Evolutionary conservation across 257 asterid species (phyloP).

Genomic region (Nicotiana otophora): DNA sequence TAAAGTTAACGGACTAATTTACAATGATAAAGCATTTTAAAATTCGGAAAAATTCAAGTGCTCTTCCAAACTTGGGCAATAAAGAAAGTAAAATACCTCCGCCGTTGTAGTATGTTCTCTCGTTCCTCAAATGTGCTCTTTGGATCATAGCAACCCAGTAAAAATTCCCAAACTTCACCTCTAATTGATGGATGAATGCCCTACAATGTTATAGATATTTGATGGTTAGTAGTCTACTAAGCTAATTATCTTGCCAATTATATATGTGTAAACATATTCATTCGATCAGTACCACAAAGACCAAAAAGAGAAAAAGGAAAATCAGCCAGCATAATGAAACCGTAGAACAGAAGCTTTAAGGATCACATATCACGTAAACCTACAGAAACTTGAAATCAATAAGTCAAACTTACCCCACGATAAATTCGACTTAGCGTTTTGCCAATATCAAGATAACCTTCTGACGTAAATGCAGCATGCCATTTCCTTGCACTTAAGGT

Average conservation of each 20-base stretch:
- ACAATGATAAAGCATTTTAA: background rate
- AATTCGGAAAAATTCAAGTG: background rate
- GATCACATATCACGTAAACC: background rate
- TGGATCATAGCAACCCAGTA: slow-evolving; percentile 88
- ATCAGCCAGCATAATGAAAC: background rate
- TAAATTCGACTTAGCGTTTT: slow-evolving; percentile 73
- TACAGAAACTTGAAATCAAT: background rate
- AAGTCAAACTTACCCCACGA: slow-evolving; percentile 63
- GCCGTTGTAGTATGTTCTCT: slow-evolving; percentile 54
- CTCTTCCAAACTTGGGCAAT: background rate
- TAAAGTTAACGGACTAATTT: background rate
- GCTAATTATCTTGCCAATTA: background rate
- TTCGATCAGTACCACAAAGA: background rate
- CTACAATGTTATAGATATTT: slow-evolving; percentile 26
- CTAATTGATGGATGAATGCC: slow-evolving; percentile 96
- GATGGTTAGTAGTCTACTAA: background rate
- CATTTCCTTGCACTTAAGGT: slow-evolving; percentile 89
- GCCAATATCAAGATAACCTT: slow-evolving; percentile 80
- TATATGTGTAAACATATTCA: background rate
- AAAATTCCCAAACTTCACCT: slow-evolving; percentile 99
- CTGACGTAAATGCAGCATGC: slow-evolving; percentile 73
- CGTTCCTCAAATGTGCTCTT: slow-evolving; percentile 82
- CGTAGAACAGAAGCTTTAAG: background rate
- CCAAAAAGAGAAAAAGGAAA: background rate
- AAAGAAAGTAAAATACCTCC: slow-evolving; percentile 49